Evolutionary conservation across 2,329 filamentous ascomycete genomes (phyloP).

Genomic region (Colletotrichum orchidophilum): DNA sequence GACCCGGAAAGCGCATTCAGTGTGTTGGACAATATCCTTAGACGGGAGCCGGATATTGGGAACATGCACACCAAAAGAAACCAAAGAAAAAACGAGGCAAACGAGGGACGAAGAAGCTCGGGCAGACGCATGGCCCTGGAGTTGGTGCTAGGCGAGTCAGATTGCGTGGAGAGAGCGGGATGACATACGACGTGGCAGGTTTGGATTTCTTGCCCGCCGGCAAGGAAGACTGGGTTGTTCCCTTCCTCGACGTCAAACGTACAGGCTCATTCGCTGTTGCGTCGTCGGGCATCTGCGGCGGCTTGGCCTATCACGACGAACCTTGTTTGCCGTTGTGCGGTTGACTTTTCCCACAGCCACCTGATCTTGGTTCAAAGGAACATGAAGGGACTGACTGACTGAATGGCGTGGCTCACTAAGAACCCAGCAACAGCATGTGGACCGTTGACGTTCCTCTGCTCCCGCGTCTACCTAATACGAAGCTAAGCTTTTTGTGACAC

Average conservation of each 20-base stretch:
- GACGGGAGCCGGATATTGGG: too few species aligned
- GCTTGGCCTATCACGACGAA: slow-evolving; percentile 21
- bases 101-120: slow-evolving; percentile 12
- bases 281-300: slow-evolving; percentile 12
- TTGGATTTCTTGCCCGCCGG: slow-evolving; percentile 25
- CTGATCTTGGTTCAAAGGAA: neutral
- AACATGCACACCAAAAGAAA: neutral
- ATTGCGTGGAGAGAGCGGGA: slow-evolving; percentile 32
- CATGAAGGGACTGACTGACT: neutral
- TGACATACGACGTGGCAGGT: slow-evolving; percentile 32
- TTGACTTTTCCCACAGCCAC: slow-evolving; percentile 20
- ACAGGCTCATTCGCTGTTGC: slow-evolving; percentile 25
- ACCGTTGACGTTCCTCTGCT: neutral
- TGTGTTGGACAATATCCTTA: too few species aligned
- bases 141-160: slow-evolving; percentile 26
- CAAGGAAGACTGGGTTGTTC: slow-evolving; percentile 25
- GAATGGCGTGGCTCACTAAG: neutral
- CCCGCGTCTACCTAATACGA: neutral
- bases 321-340: slow-evolving; percentile 2
- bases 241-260: slow-evolving; percentile 5
- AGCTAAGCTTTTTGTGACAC: neutral
- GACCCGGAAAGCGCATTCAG: neutral
- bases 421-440: neutral
- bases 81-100: neutral
- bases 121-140: slow-evolving; percentile 1